These are phyloP conservation scores for Lotus japonicus DNA, from an alignment of 306 rosid genomes.

Conservation along the genomic window DNA sequence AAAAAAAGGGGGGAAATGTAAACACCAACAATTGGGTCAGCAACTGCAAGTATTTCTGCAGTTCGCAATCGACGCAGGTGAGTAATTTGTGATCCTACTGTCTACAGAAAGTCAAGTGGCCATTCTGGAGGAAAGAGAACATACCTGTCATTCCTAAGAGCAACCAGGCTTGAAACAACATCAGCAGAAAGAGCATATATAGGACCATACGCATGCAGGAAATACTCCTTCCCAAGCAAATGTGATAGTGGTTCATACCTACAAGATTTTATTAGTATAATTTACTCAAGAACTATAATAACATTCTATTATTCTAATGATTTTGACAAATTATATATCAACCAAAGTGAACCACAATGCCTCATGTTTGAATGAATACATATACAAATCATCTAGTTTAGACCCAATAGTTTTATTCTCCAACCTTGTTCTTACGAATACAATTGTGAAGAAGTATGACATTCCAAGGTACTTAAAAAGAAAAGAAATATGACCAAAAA, in stretches of 20 bases:
- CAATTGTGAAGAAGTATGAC: not conserved
- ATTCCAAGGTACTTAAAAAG: not conserved
- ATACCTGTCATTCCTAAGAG: slow-evolving; percentile 78
- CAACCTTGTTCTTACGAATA: not conserved
- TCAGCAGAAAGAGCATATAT: slow-evolving; percentile 89
- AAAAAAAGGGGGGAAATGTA: not conserved
- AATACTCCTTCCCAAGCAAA: slow-evolving; percentile 94
- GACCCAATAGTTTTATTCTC: not conserved
- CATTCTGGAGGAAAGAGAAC: slow-evolving; percentile 16
- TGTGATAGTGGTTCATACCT: slow-evolving; percentile 78
- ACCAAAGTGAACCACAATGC: not conserved
- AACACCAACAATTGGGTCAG: not conserved
- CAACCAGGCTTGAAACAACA: slow-evolving; percentile 91
- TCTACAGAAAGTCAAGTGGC: slow-evolving; percentile 1
- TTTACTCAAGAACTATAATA: not conserved
- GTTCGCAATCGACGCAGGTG: not conserved
- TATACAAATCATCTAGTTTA: not conserved
- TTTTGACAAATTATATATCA: not conserved
- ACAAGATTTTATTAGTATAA: slow-evolving; percentile 19
- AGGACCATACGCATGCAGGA: slow-evolving; percentile 98
- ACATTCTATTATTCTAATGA: not conserved
- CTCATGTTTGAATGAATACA: not conserved
- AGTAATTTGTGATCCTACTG: not conserved
- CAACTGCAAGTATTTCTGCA: not conserved
- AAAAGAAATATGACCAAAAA: no score